Evolutionary conservation across 176 grass and related monocot species (phyloP), one percentile per base, ranked within the genome.

Genomic region (Chloris gayana): DNA sequence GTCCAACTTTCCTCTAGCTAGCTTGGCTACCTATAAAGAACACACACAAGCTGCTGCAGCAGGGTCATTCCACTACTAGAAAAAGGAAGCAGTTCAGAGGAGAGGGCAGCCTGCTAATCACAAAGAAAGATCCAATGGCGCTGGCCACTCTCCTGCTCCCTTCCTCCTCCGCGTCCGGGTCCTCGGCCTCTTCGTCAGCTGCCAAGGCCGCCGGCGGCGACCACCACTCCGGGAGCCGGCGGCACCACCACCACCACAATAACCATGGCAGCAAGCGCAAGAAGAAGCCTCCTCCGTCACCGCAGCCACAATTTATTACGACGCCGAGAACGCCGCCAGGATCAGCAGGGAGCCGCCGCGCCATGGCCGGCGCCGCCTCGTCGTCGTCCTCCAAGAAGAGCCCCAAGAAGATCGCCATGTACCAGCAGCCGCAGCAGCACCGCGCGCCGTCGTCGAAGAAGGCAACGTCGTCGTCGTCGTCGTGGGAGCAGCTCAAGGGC

Each of bases 401-500:
- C 7, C 35, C 35, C 41, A 44, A 44, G 56, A 87, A 29, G 80
- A 9, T 76, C 64, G 44, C 29, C 11, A 14, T 67, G 19, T 25
- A 65, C 42, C 75, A 47, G 42, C 75, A 45, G 26, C n/a, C n/a
- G n/a, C 75, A 77, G 37, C 75, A 65, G 6, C 75, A 32, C 76
- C 61, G 76, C 0, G 63, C 7, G 3, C 25, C 30, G 4, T 22
- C 66, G n/a, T 85, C 27, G 83, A 89, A 33, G 78, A 7, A 39
- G 0, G 13, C 35, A 4, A 2, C 77, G 10, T 37, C 35, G 1
- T 3, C 69, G 2, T 49, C 70, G 2, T 85, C 90, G 13, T 92
- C 87, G 0, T 97, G 95, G 95, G 89, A 90, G 80, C 95, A 98
- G 68, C 82, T 94, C 13, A 98, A 94, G 87, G 77, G 87, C 75